phyloP scores from a whole-genome alignment of 768 basidiomycete species.

The Tubosaeta sp. region DNA sequence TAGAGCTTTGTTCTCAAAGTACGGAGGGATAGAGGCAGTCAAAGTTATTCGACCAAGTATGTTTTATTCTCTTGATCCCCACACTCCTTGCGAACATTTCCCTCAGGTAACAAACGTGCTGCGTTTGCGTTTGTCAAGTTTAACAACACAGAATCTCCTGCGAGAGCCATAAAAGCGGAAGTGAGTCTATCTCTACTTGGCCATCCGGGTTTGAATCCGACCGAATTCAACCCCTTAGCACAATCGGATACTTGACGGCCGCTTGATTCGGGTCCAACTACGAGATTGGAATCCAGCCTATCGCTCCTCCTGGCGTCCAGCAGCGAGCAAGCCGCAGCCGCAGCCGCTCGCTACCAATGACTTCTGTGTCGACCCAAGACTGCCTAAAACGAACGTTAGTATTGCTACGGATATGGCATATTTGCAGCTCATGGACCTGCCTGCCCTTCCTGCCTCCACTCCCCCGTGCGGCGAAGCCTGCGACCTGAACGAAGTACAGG shows the following conservation, averaged over 20 bases:
- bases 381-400: conserved; percentile 4
- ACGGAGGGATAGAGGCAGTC: conserved; percentile 60
- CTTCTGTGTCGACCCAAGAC: conserved; percentile 8
- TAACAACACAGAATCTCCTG: conserved; percentile 56
- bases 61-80: conserved; percentile 17
- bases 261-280: conserved; percentile 70
- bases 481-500: conserved; percentile 18
- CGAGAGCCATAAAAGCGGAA: conserved; percentile 63
- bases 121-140: conserved; percentile 81
- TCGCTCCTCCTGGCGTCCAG: conserved; percentile 35
- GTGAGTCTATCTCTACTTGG: conserved; percentile 31
- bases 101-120: conserved; percentile 54
- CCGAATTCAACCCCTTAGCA: conserved; percentile 43
- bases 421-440: conserved; percentile 6
- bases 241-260: conserved; percentile 63
- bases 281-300: conserved; percentile 63
- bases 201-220: conserved; percentile 1
- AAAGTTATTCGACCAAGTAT: conserved; percentile 64
- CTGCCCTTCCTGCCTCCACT: background rate
- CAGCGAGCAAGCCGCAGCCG: conserved; percentile 33
- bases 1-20: conserved; percentile 53
- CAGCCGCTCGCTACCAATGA: conserved; percentile 16
- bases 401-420: conserved; percentile 12
- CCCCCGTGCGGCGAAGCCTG: conserved; percentile 6
- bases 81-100: background rate